Base-by-base conservation (phyloP, 2,329 filamentous ascomycete species). In the Fusarium sp. region DNA sequence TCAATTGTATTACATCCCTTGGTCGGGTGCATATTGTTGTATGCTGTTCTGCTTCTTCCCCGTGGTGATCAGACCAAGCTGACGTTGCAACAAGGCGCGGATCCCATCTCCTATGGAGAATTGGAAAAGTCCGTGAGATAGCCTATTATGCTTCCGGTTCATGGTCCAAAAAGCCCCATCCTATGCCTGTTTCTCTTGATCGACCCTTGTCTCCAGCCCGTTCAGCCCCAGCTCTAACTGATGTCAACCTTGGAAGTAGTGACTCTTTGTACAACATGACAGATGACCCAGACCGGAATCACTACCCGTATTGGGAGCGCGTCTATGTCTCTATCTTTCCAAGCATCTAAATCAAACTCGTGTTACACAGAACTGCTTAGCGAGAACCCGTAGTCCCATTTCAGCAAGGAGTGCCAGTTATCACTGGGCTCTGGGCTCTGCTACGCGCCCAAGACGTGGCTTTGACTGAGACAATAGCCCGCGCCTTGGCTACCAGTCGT, bases 391-490 rank as follows among this genome's bases (percentile, higher is more conserved):
- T 26, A 18, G 47, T 54, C 23, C 33, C 47, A 49, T n/a, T 28
- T 20, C n/a, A 18, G 18, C 26, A 18, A 20, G 5, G 18, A 37
- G 16, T 36, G 26, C 45, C 34, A 51, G 47, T 28, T 37, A 36
- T 31, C 40, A 44, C 45, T 44, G 46, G 36, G 23, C 20, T 20
- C 20, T 20, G 20, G 20, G 30, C 34, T 33, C 49, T 36, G 36
- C 30, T 44, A 67, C 30, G 28, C 49, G 37, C 47, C 62, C 38
- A 46, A 36, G 54, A 33, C 34, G 31, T 53, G 62, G 60, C 62
- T 65, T 47, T 30, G 26, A 47, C 56, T 67, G 66, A 69, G 62
- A 69, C 66, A 69, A 49, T 46, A 60, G 60, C 41, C 47, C 55
- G 37, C 52, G 52, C 52, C 63, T 52, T 60, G 13, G 11, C 44